A percentile compares a stretch with the other conserved stretches of the same genome.
phyloP scores from a whole-genome alignment of 225 moss, liverwort and hornwort genomes.

The Bryoerythrophyllum caledonicum region DNA sequence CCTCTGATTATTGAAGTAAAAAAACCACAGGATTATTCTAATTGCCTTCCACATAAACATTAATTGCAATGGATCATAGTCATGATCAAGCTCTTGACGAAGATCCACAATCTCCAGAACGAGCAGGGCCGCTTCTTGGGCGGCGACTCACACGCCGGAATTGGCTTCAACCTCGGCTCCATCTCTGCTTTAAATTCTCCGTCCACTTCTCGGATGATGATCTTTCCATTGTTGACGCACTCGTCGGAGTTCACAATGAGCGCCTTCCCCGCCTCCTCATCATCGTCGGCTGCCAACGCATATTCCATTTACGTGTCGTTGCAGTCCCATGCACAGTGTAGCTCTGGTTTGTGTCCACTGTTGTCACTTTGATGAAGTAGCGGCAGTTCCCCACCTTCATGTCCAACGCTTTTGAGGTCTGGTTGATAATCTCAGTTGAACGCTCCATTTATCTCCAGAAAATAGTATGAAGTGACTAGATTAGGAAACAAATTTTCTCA shows the following conservation, averaged over 20 bases:
- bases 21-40: no score
- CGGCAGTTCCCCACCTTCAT: constrained; percentile 34
- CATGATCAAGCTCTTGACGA: no score
- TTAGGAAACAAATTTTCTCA: neutral
- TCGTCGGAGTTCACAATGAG: constrained; percentile 34
- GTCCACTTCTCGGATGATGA: constrained; percentile 31
- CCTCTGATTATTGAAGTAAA: no score
- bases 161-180: constrained; percentile 19
- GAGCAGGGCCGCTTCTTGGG: no score
- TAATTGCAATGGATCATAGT: no score
- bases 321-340: constrained; percentile 29
- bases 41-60: no score
- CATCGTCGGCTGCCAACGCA: constrained; percentile 13
- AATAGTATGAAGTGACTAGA: no score
- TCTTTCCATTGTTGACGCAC: no score
- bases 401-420: constrained; percentile 21
- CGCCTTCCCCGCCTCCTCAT: neutral
- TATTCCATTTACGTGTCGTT: constrained; percentile 32
- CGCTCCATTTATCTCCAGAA: no score
- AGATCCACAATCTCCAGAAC: no score
- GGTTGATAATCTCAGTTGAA: no score
- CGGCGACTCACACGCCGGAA: constrained; percentile 3
- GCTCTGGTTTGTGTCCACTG: constrained; percentile 24
- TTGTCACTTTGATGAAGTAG: constrained; percentile 20
- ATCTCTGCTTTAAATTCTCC: constrained; percentile 23